Evolutionary conservation across 108 stramenopile species (phyloP).

Genomic region (Discostella pseudostelligera): DNA sequence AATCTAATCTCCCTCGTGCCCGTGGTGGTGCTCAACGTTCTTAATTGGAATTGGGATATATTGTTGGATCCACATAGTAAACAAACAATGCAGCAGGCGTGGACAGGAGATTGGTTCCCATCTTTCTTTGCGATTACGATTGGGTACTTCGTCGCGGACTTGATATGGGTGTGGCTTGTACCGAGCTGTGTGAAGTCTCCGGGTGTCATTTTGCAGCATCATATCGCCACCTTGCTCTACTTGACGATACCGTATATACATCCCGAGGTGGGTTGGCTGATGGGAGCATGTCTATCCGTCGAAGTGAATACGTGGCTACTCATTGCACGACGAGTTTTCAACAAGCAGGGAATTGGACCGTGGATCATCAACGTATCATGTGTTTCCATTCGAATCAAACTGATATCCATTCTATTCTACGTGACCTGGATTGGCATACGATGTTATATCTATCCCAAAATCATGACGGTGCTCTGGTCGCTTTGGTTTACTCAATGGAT

Average conservation of each 20-base stretch:
- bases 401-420: slow-evolving; percentile 77
- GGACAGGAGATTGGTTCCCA: slow-evolving; percentile 83
- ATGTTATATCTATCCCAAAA: slow-evolving; percentile 62
- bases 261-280: slow-evolving; percentile 66
- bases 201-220: slow-evolving; percentile 79
- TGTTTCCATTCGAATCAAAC: slow-evolving; percentile 75
- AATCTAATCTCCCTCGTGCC: slow-evolving; percentile 83
- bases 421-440: slow-evolving; percentile 75
- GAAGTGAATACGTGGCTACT: slow-evolving; percentile 92
- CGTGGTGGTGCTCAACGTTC: slow-evolving; percentile 71
- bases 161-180: slow-evolving; percentile 65
- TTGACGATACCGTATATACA: slow-evolving; percentile 61
- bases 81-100: slow-evolving; percentile 56
- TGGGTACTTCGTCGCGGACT: slow-evolving; percentile 70
- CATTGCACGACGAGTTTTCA: slow-evolving; percentile 88
- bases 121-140: slow-evolving; percentile 60
- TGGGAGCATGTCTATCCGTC: slow-evolving; percentile 84
- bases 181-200: slow-evolving; percentile 74
- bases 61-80: slow-evolving; percentile 39
- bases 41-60: slow-evolving; percentile 87
- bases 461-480: slow-evolving; percentile 42
- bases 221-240: slow-evolving; percentile 76
- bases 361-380: slow-evolving; percentile 79
- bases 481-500: slow-evolving; percentile 26
- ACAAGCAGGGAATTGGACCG: slow-evolving; percentile 80